phyloP scores from a whole-genome alignment of 805 yeast species.

The Lipomyces yamadae region DNA sequence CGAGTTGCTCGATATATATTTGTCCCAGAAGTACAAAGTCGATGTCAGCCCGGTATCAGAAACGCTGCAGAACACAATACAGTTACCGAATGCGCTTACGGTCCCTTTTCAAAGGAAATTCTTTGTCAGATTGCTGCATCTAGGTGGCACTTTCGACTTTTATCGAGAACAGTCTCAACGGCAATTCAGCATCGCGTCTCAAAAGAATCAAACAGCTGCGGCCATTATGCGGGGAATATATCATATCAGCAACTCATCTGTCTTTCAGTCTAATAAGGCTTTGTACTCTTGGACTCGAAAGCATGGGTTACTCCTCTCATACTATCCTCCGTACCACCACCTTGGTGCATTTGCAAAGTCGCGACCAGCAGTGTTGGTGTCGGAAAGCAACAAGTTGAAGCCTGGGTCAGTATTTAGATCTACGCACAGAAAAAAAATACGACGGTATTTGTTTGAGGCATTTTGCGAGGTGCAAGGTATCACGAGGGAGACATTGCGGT shows the following conservation, averaged over 20 bases:
- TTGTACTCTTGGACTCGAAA: background rate
- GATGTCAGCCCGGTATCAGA: conserved; percentile 16
- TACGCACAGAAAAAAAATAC: conserved; percentile 16
- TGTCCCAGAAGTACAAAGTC: conserved; percentile 25
- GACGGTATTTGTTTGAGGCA: conserved; percentile 19
- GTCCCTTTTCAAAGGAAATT: conserved; percentile 25
- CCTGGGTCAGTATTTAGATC: conserved; percentile 19
- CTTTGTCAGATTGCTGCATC: conserved; percentile 13
- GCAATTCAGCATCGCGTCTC: conserved; percentile 14
- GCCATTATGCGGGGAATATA: conserved; percentile 19
- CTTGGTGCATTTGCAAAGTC: conserved; percentile 19
- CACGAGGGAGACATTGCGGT: conserved; percentile 25
- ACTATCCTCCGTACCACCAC: conserved; percentile 25
- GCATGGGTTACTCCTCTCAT: conserved; percentile 3
- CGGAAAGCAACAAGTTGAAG: background rate
- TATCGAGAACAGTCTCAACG: conserved; percentile 2
- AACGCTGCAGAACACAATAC: conserved; percentile 5
- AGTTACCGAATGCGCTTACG: conserved; percentile 18
- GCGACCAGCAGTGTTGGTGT: conserved; percentile 24
- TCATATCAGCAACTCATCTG: background rate
- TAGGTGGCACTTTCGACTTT: conserved; percentile 18
- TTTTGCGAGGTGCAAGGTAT: conserved; percentile 26
- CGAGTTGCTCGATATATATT: conserved; percentile 26
- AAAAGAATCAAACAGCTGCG: conserved; percentile 16
- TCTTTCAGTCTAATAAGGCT: background rate